A percentile compares a stretch with the other conserved stretches of the same genome.
Conservation (phyloP, 164 flowering plant species). For the Tinospora cordifolia region DNA sequence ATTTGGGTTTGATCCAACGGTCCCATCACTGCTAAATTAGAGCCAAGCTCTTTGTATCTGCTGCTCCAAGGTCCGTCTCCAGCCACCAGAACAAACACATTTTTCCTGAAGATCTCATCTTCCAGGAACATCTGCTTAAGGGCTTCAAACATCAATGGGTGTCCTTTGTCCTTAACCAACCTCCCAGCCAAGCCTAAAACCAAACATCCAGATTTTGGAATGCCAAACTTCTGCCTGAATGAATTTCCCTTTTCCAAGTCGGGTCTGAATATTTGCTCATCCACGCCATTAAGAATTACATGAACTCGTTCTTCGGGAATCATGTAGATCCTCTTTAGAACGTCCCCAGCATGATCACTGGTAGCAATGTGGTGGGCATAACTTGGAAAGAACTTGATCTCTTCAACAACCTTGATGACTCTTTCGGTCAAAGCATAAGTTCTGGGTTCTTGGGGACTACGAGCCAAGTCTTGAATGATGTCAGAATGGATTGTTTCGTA, state of each 20-base stretch:
- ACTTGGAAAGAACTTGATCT: conserved; percentile 54
- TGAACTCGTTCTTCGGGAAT: conserved; percentile 74
- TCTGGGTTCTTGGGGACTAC: conserved; percentile 34
- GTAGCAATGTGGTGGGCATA: conserved; percentile 79
- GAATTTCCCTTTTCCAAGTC: conserved; percentile 27
- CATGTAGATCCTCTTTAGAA: conserved; percentile 60
- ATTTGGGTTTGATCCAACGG: conserved; percentile 50
- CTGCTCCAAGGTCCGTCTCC: conserved; percentile 78
- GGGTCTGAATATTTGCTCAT: conserved; percentile 49
- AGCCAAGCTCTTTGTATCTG: conserved; percentile 51
- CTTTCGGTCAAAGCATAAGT: conserved; percentile 37
- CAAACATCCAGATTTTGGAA: conserved; percentile 29
- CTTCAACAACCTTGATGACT: conserved; percentile 46
- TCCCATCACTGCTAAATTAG: conserved; percentile 52
- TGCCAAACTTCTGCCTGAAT: conserved; percentile 34
- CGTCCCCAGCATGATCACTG: conserved; percentile 65
- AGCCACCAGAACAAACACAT: conserved; percentile 46
- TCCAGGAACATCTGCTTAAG: conserved; percentile 41
- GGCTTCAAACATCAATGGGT: conserved; percentile 72
- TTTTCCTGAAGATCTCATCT: conserved; percentile 24
- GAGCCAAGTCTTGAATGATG: conserved; percentile 54
- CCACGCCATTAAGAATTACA: conserved; percentile 66
- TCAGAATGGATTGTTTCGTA: conserved; percentile 69
- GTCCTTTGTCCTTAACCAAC: conserved; percentile 74
- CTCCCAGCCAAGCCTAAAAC: conserved; percentile 75